Evolutionary conservation across 1,284 basidiomycete genomes (phyloP).

Genomic region (Rhodotorula sp.): DNA sequence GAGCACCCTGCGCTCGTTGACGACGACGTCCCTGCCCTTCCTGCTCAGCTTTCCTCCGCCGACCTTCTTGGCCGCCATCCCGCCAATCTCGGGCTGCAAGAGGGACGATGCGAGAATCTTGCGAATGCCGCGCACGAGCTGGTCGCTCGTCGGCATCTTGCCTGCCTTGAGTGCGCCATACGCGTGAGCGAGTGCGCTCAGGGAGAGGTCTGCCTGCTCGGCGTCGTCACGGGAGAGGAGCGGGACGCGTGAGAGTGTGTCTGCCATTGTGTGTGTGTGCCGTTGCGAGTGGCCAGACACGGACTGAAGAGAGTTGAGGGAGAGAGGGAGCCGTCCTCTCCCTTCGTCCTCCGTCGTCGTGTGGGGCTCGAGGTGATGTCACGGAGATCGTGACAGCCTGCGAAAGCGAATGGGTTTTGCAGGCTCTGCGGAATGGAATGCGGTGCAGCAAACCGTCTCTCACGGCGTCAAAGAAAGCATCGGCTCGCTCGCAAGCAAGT

Average conservation of each 20-base stretch:
- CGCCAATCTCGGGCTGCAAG: conserved; percentile 48
- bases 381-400: neutral
- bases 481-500: too few species aligned
- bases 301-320: neutral
- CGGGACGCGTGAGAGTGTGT: conserved; percentile 20
- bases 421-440: too few species aligned
- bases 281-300: neutral
- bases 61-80: conserved; percentile 22
- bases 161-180: conserved; percentile 50
- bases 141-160: conserved; percentile 50
- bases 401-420: too few species aligned
- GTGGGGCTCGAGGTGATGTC: neutral
- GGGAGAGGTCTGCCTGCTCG: conserved; percentile 25
- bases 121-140: conserved; percentile 48
- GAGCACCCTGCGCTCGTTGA: conserved; percentile 48
- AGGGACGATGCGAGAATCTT: conserved; percentile 48
- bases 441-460: too few species aligned
- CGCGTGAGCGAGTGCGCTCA: conserved; percentile 34
- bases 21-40: conserved; percentile 48
- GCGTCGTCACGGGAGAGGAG: conserved; percentile 12
- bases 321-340: neutral
- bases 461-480: too few species aligned
- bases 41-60: conserved; percentile 45
- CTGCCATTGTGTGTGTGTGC: neutral
- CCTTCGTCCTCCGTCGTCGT: too few species aligned